Evolutionary conservation across 352 stramenopile genomes (phyloP), one percentile per base, ranked within the genome.

Genomic region (Halophytophthora batemanensis): DNA sequence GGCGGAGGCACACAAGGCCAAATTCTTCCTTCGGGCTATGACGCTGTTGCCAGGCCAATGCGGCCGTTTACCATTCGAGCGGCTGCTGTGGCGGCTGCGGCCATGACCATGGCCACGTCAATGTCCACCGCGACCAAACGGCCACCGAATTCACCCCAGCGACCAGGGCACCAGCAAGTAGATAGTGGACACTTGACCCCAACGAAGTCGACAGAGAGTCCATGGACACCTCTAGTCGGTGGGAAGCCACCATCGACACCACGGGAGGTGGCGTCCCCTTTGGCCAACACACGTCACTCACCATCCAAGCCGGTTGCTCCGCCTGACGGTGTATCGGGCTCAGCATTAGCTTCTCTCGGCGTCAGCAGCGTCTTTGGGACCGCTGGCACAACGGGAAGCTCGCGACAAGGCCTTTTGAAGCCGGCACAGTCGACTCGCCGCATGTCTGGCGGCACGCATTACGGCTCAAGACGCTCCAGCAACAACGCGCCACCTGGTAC

Each of bases 11-110:
- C 51, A 23, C 17, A 35, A 10, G 61, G 50, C 1, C 59, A 59
- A 10, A 5, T 51, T 36, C 22, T 65, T 18, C 43, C 51, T 15
- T 42, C 61, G 22, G 50, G 37, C 39, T 31, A 48, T 15, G 8
- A 31, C 29, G 41, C 12, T 12, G 48, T 34, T 33, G 43, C 44
- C 12, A 65, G 33, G 50, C 25, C 38, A 23, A 31, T 13, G 42
- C 28, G 51, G 39, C 56, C 61, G 1, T 66, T 63, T 48, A 62
- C 50, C n/a, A 52, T 63, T 45, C 56, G 61, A 36, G 50, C 61
- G 8, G 61, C 50, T 38, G 56, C 61, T 43, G 56, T 66, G 8
- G 46, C 61, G 1, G 45, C 53, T 14, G 61, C 56, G 43, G 61
- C 61, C 51, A 56, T 50, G 6, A 54, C 39, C 18, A 59, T 69